These are phyloP conservation scores for Marsdenia floribunda DNA, from an alignment of 257 asterid genomes.

Conservation along the genomic window DNA sequence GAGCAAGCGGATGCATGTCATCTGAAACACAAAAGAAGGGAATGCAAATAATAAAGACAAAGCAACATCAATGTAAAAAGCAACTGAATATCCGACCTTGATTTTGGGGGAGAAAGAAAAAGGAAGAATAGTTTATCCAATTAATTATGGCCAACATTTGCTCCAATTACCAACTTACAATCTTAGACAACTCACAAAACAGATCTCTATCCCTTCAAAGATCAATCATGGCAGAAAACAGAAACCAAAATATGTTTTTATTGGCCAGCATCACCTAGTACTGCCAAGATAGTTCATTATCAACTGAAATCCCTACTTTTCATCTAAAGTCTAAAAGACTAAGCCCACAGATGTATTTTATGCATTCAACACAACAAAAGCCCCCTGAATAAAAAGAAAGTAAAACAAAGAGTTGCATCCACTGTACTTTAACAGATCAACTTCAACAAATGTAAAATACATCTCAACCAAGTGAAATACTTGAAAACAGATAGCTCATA, in stretches of 20 bases:
- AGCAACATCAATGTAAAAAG: background rate
- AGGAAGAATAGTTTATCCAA: constrained; percentile 4
- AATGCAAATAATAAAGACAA: constrained; percentile 1
- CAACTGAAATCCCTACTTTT: background rate
- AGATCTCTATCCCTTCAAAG: background rate
- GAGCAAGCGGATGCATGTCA: constrained; percentile 83
- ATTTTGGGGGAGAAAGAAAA: background rate
- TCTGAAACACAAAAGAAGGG: constrained; percentile 45
- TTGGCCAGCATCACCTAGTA: background rate
- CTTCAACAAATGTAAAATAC: background rate
- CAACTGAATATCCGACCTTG: background rate
- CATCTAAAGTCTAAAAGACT: background rate
- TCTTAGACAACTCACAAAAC: background rate
- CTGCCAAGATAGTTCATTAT: background rate
- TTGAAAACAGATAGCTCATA: background rate
- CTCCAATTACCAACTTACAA: background rate
- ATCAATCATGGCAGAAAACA: background rate
- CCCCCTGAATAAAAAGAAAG: background rate
- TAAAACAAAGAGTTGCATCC: background rate
- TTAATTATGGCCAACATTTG: background rate
- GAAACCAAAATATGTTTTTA: background rate
- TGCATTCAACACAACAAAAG: background rate
- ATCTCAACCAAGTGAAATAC: background rate
- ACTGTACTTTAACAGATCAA: background rate
- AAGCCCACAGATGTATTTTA: background rate